phyloP scores from a whole-genome alignment of 2,329 filamentous ascomycete genomes.

The Madurella fahalii region DNA sequence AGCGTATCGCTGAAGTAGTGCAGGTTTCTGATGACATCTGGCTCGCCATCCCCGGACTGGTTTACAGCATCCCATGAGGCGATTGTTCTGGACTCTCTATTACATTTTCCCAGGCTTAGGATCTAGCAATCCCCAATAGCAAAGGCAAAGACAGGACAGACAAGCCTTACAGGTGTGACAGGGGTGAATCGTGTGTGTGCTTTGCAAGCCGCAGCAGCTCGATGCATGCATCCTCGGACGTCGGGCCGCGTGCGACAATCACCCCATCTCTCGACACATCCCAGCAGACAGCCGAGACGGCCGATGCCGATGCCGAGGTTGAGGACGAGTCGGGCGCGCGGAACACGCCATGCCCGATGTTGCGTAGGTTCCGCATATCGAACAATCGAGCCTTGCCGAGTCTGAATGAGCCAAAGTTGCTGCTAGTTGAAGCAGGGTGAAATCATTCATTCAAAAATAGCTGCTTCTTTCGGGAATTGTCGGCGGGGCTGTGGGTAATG shows the following conservation, averaged over 20 bases:
- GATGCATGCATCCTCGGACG: conserved; percentile 63
- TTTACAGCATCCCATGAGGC: conserved; percentile 87
- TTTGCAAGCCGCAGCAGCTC: conserved; percentile 60
- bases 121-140: neutral
- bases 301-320: conserved; percentile 41
- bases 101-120: conserved; percentile 27
- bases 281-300: conserved; percentile 78
- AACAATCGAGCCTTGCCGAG: neutral
- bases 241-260: conserved; percentile 81
- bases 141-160: neutral
- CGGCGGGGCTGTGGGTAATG: conserved; percentile 7
- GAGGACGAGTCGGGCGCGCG: conserved; percentile 36
- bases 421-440: neutral
- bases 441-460: conserved; percentile 10
- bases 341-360: conserved; percentile 66
- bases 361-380: conserved; percentile 84
- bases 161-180: conserved; percentile 39
- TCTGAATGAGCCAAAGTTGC: conserved; percentile 9
- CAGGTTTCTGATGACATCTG: conserved; percentile 72
- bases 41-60: conserved; percentile 68
- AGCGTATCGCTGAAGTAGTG: conserved; percentile 81
- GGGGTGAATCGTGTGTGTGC: conserved; percentile 32
- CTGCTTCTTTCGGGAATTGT: conserved; percentile 16
- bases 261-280: conserved; percentile 73
- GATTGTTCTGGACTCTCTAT: conserved; percentile 44